These are phyloP conservation scores for Orbilia brochopaga DNA, from an alignment of 2,329 filamentous ascomycete species.

Conservation along the genomic window DNA sequence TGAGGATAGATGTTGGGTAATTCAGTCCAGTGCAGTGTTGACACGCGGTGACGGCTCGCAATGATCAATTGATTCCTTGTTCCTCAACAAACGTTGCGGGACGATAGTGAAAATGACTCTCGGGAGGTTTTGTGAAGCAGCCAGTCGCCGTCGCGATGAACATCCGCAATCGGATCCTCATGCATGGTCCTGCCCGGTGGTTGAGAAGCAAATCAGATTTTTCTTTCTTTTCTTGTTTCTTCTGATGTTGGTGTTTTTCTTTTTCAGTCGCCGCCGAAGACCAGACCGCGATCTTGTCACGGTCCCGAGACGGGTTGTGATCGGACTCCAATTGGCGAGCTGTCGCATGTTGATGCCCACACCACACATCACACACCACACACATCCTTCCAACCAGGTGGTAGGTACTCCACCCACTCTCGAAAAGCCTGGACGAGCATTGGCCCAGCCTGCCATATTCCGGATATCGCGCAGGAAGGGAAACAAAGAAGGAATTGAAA, in stretches of 20 bases:
- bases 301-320: slow-evolving; percentile 10
- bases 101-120: too few species aligned
- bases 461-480: slow-evolving; percentile 17
- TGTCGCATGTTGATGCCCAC: slow-evolving; percentile 18
- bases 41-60: not conserved
- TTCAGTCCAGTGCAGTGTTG: slow-evolving; percentile 1
- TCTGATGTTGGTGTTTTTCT: not conserved
- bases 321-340: slow-evolving; percentile 25
- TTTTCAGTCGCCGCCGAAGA: slow-evolving; percentile 1
- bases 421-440: slow-evolving; percentile 2
- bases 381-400: too few species aligned
- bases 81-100: too few species aligned
- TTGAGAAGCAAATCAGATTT: not conserved
- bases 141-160: slow-evolving; percentile 34
- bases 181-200: not conserved
- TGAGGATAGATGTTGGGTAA: too few species aligned
- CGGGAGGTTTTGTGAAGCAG: slow-evolving; percentile 24
- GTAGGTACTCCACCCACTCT: not conserved
- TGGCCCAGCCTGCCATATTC: slow-evolving; percentile 8
- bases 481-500: slow-evolving; percentile 11
- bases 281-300: slow-evolving; percentile 3
- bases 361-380: not conserved
- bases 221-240: not conserved
- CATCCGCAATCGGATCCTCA: slow-evolving; percentile 39
- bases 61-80: too few species aligned